Base-by-base conservation (phyloP, 2,329 filamentous ascomycete species). In the Fusarium sp. region DNA sequence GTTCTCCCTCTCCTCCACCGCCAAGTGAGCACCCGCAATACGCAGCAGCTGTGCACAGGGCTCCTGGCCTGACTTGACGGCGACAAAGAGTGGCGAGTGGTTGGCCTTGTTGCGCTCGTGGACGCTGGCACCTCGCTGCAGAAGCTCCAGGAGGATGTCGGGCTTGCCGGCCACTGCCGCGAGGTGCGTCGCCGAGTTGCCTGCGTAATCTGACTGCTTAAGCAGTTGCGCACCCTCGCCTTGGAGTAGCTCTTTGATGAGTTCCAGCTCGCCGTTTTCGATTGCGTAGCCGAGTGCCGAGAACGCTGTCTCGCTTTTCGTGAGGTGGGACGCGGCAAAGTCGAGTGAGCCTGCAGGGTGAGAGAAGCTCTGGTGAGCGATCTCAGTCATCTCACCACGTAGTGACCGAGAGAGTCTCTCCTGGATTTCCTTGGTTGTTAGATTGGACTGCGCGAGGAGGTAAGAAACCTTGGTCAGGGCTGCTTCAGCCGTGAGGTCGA, bases 391-490 rank as follows among this genome's bases (percentile, higher is more conserved):
- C 81, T 97, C 94, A 45, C 94, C 94, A 49, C 93, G 88, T 22
- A 97, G 83, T 13, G 91, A 92, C 24, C 85, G 80, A 8, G 91
- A 89, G 88, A 97, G 96, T 64, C 85, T 84, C 64, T 83, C 83
- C 5, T 89, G 85, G 28, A 97, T 89, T 22, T 92, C 89, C 53
- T 85, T 82, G 9, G 87, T 83, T 0, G 86, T 84, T n/a, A 91
- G 82, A 32, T 83, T 84, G 2, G 91, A 89, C 6, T 86, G 77
- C 6, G 92, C 91, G 19, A 97, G 86, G 5, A 97, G 86, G 77
- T 96, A 97, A 2, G 93, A 92, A 28, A 97, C 85, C 79, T 97
- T 97, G 20, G 94, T 96, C 70, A 97, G 86, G 7, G 94, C 94
- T 4, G 93, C 94, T 81, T 97, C 94, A 22, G 92, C 92, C 0